Percentiles rank a stretch among this genome's conserved stretches.
phyloP scores from a whole-genome alignment of 495 filamentous ascomycete species.

The Penicillium paxilli region DNA sequence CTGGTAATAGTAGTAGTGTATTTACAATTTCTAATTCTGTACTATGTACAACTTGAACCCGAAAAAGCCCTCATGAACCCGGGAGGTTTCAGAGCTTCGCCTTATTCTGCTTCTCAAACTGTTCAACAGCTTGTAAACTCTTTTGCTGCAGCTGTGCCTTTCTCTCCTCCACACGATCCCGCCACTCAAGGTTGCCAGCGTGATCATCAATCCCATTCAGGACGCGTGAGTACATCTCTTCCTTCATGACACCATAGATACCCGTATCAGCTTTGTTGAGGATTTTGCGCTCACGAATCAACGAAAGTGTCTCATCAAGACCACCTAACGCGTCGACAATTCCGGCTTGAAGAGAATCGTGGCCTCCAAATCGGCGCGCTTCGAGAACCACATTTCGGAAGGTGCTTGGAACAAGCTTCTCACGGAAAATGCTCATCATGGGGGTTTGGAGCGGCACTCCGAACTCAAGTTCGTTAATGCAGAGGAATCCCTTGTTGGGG shows the following conservation, averaged over 20 bases:
- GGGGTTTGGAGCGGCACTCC: conserved; percentile 68
- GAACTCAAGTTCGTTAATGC: conserved; percentile 78
- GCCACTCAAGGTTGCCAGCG: conserved; percentile 45
- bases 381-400: conserved; percentile 70
- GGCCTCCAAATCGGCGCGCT: conserved; percentile 61
- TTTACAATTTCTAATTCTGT: neutral
- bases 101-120: conserved; percentile 44
- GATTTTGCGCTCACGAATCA: conserved; percentile 58
- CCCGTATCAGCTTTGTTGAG: conserved; percentile 58
- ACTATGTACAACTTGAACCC: neutral
- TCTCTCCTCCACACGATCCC: conserved; percentile 33
- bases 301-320: conserved; percentile 53
- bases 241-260: conserved; percentile 67
- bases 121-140: conserved; percentile 27
- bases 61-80: neutral
- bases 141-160: conserved; percentile 26
- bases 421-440: conserved; percentile 72
- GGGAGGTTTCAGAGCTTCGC: conserved; percentile 38
- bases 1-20: no score
- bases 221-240: conserved; percentile 69
- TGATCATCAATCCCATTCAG: conserved; percentile 52
- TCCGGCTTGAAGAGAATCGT: conserved; percentile 59
- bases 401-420: conserved; percentile 55
- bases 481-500: conserved; percentile 64
- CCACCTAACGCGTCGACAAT: conserved; percentile 69